Conservation (phyloP, 176 grass and related monocot genomes). For the Tillandsia fasciculata region DNA sequence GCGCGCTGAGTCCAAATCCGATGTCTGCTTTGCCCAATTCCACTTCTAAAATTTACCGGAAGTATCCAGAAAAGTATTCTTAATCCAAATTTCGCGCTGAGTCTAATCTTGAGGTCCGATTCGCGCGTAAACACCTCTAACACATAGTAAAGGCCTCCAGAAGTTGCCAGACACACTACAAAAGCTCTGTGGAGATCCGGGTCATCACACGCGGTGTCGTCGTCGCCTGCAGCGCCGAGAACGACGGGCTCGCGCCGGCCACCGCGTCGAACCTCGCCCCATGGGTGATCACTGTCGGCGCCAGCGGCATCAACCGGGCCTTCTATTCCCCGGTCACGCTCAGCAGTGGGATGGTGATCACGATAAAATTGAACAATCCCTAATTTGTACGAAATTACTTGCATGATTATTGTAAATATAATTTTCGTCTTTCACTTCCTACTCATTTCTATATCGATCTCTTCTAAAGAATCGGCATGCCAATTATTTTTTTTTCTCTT, state of each 20-base stretch:
- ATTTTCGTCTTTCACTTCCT: not conserved
- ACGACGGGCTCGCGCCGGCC: slow-evolving; percentile 52
- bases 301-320: slow-evolving; percentile 87
- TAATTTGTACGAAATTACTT: not conserved
- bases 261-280: slow-evolving; percentile 82
- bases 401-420: not conserved
- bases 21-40: too few relatives aligned
- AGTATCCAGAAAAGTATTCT: too few relatives aligned
- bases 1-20: too few relatives aligned
- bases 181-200: too few relatives aligned
- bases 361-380: slow-evolving; percentile 15
- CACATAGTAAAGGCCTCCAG: too few relatives aligned
- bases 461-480: too few relatives aligned
- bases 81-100: too few relatives aligned
- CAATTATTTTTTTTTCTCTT: too few relatives aligned
- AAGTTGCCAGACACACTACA: too few relatives aligned
- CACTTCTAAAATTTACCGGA: too few relatives aligned
- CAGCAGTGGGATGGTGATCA: slow-evolving; percentile 35
- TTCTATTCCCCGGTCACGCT: slow-evolving; percentile 56
- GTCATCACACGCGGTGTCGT: slow-evolving; percentile 63
- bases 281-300: slow-evolving; percentile 77
- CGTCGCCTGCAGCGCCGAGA: slow-evolving; percentile 75
- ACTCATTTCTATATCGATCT: not conserved
- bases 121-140: too few relatives aligned
- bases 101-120: too few relatives aligned